Percentiles rank a stretch among this genome's conserved stretches.
These are phyloP conservation scores for Annona cherimola DNA, from an alignment of 164 flowering plant species.

Conservation along the genomic window DNA sequence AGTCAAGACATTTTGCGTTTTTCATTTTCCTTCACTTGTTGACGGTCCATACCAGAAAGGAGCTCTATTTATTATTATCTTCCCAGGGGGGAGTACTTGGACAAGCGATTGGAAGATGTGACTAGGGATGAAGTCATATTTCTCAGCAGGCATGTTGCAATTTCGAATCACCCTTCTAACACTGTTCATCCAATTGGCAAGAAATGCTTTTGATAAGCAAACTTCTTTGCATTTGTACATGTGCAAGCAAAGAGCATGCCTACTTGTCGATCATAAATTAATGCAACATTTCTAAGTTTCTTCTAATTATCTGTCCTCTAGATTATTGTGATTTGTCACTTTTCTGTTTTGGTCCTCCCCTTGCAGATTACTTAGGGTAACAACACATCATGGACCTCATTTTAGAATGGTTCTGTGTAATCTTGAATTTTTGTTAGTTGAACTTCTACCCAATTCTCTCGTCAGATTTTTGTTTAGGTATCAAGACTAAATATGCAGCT, in stretches of 20 bases:
- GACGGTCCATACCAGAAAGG: neutral
- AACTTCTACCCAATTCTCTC: neutral
- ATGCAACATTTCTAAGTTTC: neutral
- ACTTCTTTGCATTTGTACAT: neutral
- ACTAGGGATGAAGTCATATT: constrained; percentile 71
- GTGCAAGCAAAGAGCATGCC: neutral
- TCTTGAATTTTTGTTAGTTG: neutral
- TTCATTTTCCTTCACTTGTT: neutral
- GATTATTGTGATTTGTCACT: neutral
- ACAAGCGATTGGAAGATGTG: constrained; percentile 63
- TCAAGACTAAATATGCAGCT: neutral
- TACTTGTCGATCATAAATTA: neutral
- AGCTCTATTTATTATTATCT: no score
- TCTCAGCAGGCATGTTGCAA: constrained; percentile 79
- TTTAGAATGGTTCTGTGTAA: neutral
- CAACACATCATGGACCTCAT: constrained; percentile 92
- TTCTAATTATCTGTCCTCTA: neutral
- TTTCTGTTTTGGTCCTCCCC: neutral
- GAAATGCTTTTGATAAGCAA: neutral
- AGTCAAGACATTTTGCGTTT: neutral
- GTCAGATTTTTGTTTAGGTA: neutral
- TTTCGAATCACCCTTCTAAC: constrained; percentile 74
- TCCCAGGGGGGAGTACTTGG: constrained; percentile 80
- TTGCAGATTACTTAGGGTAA: constrained; percentile 91
- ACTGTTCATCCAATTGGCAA: constrained; percentile 91